These are phyloP conservation scores for Monosporascus sp. DNA, from an alignment of 2,329 filamentous ascomycete species.

Conservation along the genomic window DNA sequence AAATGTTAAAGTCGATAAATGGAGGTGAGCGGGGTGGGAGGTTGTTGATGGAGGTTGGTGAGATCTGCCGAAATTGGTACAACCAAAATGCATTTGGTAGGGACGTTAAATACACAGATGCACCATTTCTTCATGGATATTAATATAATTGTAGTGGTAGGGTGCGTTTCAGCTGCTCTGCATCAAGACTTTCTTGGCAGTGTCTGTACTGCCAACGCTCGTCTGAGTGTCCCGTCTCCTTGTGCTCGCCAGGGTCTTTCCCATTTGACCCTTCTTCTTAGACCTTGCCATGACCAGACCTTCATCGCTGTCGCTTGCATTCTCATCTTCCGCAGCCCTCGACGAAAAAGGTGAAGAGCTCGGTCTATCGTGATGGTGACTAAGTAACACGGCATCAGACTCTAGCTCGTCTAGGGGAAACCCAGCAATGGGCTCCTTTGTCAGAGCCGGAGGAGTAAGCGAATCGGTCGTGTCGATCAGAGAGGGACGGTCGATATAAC, in stretches of 20 bases:
- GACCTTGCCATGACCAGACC: slow-evolving; percentile 48
- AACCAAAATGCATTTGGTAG: not conserved
- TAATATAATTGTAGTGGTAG: not conserved
- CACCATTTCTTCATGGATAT: not conserved
- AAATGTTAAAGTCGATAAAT: no score
- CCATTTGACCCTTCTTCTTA: slow-evolving; percentile 36
- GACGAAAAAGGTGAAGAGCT: slow-evolving; percentile 15
- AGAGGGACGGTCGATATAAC: slow-evolving; percentile 37
- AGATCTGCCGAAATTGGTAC: no score
- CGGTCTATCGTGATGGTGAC: slow-evolving; percentile 12
- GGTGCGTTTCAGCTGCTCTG: slow-evolving; percentile 23
- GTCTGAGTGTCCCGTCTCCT: slow-evolving; percentile 54
- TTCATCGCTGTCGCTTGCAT: slow-evolving; percentile 50
- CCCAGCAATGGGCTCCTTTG: slow-evolving; percentile 39
- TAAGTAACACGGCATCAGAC: slow-evolving; percentile 19
- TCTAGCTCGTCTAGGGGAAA: slow-evolving; percentile 36
- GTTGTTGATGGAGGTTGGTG: no score
- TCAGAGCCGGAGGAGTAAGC: slow-evolving; percentile 46
- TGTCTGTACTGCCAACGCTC: slow-evolving; percentile 57
- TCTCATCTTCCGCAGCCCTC: slow-evolving; percentile 34
- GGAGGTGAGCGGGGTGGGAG: no score
- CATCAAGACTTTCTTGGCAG: slow-evolving; percentile 51
- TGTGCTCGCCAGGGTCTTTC: slow-evolving; percentile 28
- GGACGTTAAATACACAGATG: no score
- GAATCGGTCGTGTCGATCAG: slow-evolving; percentile 49